Conservation (phyloP, 768 basidiomycete genomes). For the Suillus lakei region DNA sequence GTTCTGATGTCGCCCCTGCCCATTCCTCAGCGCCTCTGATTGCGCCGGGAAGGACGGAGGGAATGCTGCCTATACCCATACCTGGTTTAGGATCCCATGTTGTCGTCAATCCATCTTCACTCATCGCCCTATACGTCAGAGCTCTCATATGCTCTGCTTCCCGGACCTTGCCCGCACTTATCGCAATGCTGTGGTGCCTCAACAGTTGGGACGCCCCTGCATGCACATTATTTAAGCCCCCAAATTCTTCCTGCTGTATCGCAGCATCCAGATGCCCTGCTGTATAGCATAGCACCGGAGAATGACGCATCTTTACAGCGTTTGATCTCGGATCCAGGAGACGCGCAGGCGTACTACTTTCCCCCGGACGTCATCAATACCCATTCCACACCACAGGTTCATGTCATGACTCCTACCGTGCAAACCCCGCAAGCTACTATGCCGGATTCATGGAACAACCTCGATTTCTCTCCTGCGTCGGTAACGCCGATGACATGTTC, state of each 20-base stretch:
- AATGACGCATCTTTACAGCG: too few relatives aligned
- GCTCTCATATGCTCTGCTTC: conserved; percentile 2
- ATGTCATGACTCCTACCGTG: neutral
- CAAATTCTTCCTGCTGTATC: neutral
- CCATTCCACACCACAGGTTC: neutral
- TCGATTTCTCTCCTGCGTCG: neutral
- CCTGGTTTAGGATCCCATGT: neutral
- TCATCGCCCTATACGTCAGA: conserved; percentile 3
- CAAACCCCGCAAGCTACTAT: neutral
- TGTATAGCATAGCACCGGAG: neutral
- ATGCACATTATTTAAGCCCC: neutral
- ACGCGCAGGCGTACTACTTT: neutral
- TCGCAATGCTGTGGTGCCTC: neutral
- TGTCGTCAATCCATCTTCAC: neutral
- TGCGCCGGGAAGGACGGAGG: neutral
- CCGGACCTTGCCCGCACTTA: neutral
- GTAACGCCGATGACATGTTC: neutral
- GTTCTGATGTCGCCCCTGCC: neutral
- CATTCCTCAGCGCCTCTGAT: neutral
- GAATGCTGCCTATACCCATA: neutral
- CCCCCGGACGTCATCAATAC: too few relatives aligned
- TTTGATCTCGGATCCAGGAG: neutral
- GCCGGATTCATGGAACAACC: neutral
- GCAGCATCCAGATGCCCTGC: neutral
- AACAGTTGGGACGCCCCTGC: neutral